Base-by-base conservation (phyloP, 768 basidiomycete species). In the Xerocomellus dryophilus region DNA sequence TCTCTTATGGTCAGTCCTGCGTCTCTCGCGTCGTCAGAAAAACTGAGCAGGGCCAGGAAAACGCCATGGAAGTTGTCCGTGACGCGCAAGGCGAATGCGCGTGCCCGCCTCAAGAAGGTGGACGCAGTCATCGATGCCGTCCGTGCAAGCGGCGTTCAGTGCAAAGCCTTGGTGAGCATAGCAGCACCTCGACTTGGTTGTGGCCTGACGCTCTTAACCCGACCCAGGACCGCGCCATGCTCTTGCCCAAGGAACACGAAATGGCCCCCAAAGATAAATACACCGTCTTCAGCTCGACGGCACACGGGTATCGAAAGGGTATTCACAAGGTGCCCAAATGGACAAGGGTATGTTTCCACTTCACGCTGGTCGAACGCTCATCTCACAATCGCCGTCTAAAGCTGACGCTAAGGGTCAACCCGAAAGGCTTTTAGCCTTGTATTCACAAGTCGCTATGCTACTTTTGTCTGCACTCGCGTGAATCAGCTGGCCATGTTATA, bases 251-350 rank as follows among this genome's bases (percentile, higher is more conserved):
- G 66, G 93, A 98, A 67, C 78, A 86, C 59, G 93, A 97, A 72
- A 98, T 98, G 97, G 79, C 75, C 11, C 75, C 96, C 1, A 83
- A 79, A 64, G 96, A 98, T 76, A 99, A 99, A 72, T 99, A 98
- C 75, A 97, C 95, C 4, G 83, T 89, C 18, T 98, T 94, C 73
- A 83, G 81, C 36, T 76, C 81, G 5, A 83, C 81, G 38, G 74
- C 76, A 1, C 77, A 71, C 53, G 88, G 90, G 7, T 99, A 96
- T 71, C 77, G 96, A 41, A 98, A 98, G 65, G 90, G 92, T 23
- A 93, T 97, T 45, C 95, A 98, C 74, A 95, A 95, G 66, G 90
- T 96, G 25, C 95, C 95, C n/a, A 96, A 97, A 67, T 98, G 88
- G 84, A 97, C 95, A 46, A 80, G 92, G 72, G 94, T 95, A 60